Evolutionary conservation across 345 rosid genomes (phyloP).

Genomic region (Eucalyptus curtisii): DNA sequence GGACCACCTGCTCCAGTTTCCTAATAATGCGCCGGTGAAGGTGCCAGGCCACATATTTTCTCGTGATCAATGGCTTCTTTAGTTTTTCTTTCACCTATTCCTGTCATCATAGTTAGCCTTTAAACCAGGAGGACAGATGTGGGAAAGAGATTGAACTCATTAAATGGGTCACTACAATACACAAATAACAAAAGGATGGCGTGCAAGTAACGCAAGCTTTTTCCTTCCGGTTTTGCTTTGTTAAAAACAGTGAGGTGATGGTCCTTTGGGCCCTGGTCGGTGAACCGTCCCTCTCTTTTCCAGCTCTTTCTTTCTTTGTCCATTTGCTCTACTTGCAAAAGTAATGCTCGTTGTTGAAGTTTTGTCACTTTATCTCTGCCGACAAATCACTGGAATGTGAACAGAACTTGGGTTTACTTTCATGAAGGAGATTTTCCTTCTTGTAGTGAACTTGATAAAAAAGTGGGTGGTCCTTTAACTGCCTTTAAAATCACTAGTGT

Average conservation of each 20-base stretch:
- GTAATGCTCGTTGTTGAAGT: not conserved
- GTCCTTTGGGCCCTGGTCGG: not conserved
- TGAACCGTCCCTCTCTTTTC: not conserved
- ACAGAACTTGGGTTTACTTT: not conserved
- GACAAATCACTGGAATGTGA: not conserved
- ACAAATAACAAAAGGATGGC: not conserved
- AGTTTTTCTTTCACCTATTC: not conserved
- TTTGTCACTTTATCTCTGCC: not conserved
- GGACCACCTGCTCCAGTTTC: not conserved
- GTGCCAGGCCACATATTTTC: not conserved
- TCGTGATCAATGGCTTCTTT: not conserved
- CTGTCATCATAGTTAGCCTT: not conserved
- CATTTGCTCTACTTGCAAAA: not conserved
- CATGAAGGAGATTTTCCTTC: not conserved
- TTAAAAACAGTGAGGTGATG: not conserved
- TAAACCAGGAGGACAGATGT: not conserved
- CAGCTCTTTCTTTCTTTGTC: not conserved
- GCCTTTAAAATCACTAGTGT: not conserved
- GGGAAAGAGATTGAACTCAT: not conserved
- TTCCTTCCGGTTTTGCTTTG: not conserved
- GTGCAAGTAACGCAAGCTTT: not conserved
- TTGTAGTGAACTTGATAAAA: not conserved
- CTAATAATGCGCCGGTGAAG: not conserved
- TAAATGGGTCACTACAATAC: not conserved
- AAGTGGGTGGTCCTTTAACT: not conserved